Conservation (phyloP, 1,284 basidiomycete species). For the Fistulinella cinereoalba region DNA sequence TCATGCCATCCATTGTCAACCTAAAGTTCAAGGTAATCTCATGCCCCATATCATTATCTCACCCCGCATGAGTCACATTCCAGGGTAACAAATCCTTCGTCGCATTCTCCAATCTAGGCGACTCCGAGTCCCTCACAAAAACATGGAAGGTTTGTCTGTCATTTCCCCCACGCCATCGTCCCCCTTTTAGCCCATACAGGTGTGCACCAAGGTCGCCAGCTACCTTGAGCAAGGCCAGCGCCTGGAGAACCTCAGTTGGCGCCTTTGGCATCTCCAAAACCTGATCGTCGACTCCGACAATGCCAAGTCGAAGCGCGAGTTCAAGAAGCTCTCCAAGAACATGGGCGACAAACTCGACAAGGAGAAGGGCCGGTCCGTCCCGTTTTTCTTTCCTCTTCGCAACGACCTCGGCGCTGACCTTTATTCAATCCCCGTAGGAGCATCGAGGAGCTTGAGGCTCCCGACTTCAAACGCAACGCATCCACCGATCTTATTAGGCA, state of each 20-base stretch:
- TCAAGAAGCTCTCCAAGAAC: conserved; percentile 77
- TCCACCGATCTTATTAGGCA: conserved; percentile 74
- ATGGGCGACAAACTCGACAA: conserved; percentile 87
- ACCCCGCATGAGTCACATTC: too few species aligned
- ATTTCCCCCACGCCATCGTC: conserved; percentile 5
- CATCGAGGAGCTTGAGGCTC: conserved; percentile 77
- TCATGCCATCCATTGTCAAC: conserved; percentile 80
- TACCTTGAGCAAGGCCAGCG: conserved; percentile 83
- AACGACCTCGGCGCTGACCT: conserved; percentile 35
- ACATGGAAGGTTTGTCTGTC: conserved; percentile 76
- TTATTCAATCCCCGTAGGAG: conserved; percentile 43
- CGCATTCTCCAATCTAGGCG: conserved; percentile 80
- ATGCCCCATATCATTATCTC: conserved; percentile 15
- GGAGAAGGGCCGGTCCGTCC: conserved; percentile 75
- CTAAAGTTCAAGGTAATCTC: conserved; percentile 77
- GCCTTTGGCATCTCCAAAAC: conserved; percentile 83
- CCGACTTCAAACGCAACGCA: conserved; percentile 69
- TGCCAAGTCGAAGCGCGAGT: conserved; percentile 79
- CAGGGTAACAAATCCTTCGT: conserved; percentile 89
- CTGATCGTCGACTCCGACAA: conserved; percentile 85
- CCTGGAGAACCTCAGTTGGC: conserved; percentile 84
- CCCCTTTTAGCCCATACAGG: conserved; percentile 40
- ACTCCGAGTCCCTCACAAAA: conserved; percentile 76
- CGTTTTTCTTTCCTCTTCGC: conserved; percentile 4
- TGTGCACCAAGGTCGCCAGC: conserved; percentile 81